Percentiles rank a stretch among this genome's conserved stretches.
These are phyloP conservation scores for Erysimum pusillum DNA, from an alignment of 441 rosid genomes.

Conservation along the genomic window DNA sequence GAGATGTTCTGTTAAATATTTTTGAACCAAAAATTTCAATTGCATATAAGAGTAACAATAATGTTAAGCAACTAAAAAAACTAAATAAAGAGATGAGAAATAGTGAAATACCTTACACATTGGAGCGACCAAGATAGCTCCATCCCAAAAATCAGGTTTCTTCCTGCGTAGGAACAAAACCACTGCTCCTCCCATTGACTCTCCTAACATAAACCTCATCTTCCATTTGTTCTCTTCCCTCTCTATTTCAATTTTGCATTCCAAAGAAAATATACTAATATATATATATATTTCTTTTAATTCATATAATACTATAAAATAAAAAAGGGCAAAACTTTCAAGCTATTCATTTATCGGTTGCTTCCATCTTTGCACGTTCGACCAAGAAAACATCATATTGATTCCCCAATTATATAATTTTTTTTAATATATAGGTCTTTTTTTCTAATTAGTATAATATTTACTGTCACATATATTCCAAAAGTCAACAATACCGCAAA, in stretches of 20 bases:
- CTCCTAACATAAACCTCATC: slow-evolving; percentile 78
- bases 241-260: slow-evolving; percentile 46
- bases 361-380: slow-evolving; percentile 16
- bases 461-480: slow-evolving; percentile 5
- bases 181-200: slow-evolving; percentile 93
- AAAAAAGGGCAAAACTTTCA: neutral
- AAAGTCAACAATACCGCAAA: slow-evolving; percentile 47
- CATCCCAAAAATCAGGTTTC: slow-evolving; percentile 75
- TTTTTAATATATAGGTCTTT: no score
- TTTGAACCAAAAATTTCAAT: neutral
- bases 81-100: neutral
- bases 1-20: neutral
- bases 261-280: neutral
- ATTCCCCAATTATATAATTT: no score
- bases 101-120: slow-evolving; percentile 78
- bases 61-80: neutral
- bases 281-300: neutral
- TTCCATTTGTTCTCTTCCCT: slow-evolving; percentile 61
- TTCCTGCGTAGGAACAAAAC: slow-evolving; percentile 61
- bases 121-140: slow-evolving; percentile 84
- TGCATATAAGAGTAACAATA: neutral
- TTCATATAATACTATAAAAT: neutral
- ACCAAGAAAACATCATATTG: no score
- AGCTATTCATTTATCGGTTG: neutral
- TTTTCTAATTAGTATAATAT: no score